Percentiles rank a stretch among this genome's conserved stretches.
Evolutionary conservation across 1,139 yeast species (phyloP).

Genomic region (Candida neerlandica): DNA sequence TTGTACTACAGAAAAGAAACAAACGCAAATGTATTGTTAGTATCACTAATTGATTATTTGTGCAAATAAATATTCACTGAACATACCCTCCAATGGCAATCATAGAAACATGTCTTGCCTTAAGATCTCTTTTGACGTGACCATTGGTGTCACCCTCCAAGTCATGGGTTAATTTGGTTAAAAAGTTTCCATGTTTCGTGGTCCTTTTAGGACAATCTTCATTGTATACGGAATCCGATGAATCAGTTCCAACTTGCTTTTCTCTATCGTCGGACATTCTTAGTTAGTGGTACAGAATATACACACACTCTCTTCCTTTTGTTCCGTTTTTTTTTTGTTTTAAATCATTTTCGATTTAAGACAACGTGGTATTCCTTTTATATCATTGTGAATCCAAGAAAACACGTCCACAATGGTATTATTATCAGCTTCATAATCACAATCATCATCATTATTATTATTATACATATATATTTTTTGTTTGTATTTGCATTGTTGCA

Average conservation of each 20-base stretch:
- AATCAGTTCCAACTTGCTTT: not conserved
- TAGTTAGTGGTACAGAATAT: too few species aligned
- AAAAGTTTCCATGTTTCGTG: not conserved
- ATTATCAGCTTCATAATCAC: too few species aligned
- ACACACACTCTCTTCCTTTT: too few species aligned
- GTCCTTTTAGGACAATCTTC: not conserved
- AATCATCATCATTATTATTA: too few species aligned
- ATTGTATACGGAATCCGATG: not conserved
- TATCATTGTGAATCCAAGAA: too few species aligned
- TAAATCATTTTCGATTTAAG: too few species aligned
- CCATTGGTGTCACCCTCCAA: conserved; percentile 7
- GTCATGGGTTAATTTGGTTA: not conserved
- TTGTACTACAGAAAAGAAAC: conserved; percentile 42
- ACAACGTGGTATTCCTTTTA: too few species aligned
- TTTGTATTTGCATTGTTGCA: too few species aligned
- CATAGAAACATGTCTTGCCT: conserved; percentile 69
- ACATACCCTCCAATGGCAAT: conserved; percentile 45
- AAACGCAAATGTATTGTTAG: conserved; percentile 23
- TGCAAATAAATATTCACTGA: conserved; percentile 6
- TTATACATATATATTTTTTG: too few species aligned
- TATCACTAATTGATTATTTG: not conserved
- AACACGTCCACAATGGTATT: too few species aligned
- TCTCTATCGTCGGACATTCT: not conserved
- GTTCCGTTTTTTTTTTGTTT: too few species aligned
- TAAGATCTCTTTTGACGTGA: conserved; percentile 42